Evolutionary conservation across 768 basidiomycete species (phyloP).

Genomic region (Suillus tomentosus): DNA sequence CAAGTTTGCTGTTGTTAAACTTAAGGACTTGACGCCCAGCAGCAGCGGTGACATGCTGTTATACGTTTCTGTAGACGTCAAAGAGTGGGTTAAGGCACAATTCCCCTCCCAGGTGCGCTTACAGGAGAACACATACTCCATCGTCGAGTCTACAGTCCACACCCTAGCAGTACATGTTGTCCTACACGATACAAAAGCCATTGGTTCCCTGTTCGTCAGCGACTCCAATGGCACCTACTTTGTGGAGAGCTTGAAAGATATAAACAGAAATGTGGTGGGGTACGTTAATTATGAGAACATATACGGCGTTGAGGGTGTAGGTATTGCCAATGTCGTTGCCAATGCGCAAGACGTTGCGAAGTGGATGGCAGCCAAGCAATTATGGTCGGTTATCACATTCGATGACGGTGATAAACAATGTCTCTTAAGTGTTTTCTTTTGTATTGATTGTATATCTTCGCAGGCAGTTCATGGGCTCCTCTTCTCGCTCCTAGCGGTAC

Average conservation of each 20-base stretch:
- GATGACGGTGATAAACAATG: slow-evolving; percentile 63
- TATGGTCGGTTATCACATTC: slow-evolving; percentile 84
- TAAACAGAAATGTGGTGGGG: slow-evolving; percentile 85
- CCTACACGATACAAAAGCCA: slow-evolving; percentile 63
- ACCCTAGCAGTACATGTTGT: slow-evolving; percentile 95
- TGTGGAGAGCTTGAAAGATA: slow-evolving; percentile 86
- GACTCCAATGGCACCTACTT: slow-evolving; percentile 97
- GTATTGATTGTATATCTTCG: background rate
- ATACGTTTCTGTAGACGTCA: slow-evolving; percentile 84
- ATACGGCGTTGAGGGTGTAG: slow-evolving; percentile 86
- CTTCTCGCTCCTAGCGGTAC: slow-evolving; percentile 68
- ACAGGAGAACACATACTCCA: slow-evolving; percentile 91
- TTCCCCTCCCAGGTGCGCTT: slow-evolving; percentile 83
- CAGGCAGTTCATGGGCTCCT: slow-evolving; percentile 74
- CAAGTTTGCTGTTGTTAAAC: slow-evolving; percentile 85
- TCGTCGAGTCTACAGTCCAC: slow-evolving; percentile 91
- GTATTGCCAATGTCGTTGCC: slow-evolving; percentile 85
- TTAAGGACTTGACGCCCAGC: slow-evolving; percentile 64
- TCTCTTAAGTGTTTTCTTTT: slow-evolving; percentile 1
- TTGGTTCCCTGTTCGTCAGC: slow-evolving; percentile 71
- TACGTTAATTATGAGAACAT: slow-evolving; percentile 92
- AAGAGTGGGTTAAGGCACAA: slow-evolving; percentile 82
- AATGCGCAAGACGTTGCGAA: slow-evolving; percentile 85
- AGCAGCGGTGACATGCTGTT: slow-evolving; percentile 74
- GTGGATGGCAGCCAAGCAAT: slow-evolving; percentile 63